A percentile compares a stretch with the other conserved stretches of the same genome.
Conservation (phyloP, 768 basidiomycete species). For the Boletus pseudo-olivaceus region DNA sequence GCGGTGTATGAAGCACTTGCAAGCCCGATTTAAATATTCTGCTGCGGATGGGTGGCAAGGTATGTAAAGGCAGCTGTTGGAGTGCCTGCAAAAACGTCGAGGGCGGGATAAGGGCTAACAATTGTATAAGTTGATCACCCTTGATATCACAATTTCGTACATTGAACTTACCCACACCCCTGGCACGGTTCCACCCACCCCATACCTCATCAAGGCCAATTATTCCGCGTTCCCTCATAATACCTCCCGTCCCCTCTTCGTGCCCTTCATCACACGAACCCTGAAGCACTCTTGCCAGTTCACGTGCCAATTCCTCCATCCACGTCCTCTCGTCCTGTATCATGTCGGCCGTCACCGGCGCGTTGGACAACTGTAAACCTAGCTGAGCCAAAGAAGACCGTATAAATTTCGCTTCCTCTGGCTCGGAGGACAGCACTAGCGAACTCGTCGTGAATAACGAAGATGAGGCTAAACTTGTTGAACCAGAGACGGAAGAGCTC, state of each 20-base stretch:
- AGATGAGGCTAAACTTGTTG: conserved; percentile 21
- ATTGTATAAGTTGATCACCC: background rate
- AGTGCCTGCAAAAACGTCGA: conserved; percentile 77
- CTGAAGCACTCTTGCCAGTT: conserved; percentile 73
- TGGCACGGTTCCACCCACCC: conserved; percentile 92
- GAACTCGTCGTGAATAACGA: conserved; percentile 26
- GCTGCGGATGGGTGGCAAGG: conserved; percentile 60
- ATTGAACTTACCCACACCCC: conserved; percentile 68
- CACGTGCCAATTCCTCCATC: conserved; percentile 75
- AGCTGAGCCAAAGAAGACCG: conserved; percentile 86
- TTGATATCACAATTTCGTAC: background rate
- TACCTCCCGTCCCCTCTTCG: conserved; percentile 38
- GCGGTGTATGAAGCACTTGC: conserved; percentile 79
- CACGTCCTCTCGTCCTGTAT: conserved; percentile 77
- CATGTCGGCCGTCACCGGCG: conserved; percentile 88
- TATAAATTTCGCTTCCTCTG: conserved; percentile 84
- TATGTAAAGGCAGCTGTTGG: conserved; percentile 61
- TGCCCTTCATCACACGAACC: conserved; percentile 29
- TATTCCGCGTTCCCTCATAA: conserved; percentile 78
- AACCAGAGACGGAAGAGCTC: conserved; percentile 12
- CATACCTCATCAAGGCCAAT: conserved; percentile 90
- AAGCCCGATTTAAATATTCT: conserved; percentile 74
- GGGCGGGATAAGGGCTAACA: conserved; percentile 85
- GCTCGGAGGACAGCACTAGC: conserved; percentile 48
- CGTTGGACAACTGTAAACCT: conserved; percentile 72